phyloP scores from a whole-genome alignment of 1,284 basidiomycete species.

The Amylostereum areolatum region DNA sequence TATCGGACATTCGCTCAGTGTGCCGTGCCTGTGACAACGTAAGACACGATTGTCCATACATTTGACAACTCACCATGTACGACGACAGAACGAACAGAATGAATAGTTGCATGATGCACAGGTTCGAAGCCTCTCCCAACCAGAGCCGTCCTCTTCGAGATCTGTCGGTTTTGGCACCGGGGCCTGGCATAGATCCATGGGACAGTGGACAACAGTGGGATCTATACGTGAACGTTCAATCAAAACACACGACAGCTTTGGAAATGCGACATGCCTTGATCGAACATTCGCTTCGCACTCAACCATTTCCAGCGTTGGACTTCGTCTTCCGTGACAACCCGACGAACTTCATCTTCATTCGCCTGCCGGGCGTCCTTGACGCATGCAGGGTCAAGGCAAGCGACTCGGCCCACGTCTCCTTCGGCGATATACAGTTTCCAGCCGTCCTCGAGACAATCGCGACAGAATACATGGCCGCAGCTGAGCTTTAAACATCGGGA shows the following conservation, averaged over 20 bases:
- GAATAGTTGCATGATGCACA: constrained; percentile 62
- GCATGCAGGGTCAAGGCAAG: constrained; percentile 69
- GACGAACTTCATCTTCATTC: constrained; percentile 63
- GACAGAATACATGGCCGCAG: constrained; percentile 72
- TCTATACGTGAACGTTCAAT: constrained; percentile 34
- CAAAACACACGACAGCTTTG: neutral
- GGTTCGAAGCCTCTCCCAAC: constrained; percentile 63
- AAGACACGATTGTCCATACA: neutral
- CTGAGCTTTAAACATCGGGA: constrained; percentile 57
- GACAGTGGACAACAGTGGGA: constrained; percentile 71
- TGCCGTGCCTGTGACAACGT: constrained; percentile 57
- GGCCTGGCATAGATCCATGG: constrained; percentile 65
- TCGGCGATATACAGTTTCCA: constrained; percentile 72
- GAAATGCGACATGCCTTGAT: constrained; percentile 44
- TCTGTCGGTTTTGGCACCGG: constrained; percentile 50
- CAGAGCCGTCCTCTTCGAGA: constrained; percentile 41
- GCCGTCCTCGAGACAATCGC: constrained; percentile 62
- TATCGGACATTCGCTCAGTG: constrained; percentile 58
- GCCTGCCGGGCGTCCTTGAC: constrained; percentile 64
- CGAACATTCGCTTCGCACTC: constrained; percentile 57
- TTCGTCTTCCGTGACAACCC: constrained; percentile 57
- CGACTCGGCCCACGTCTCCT: constrained; percentile 62
- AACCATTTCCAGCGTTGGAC: constrained; percentile 70
- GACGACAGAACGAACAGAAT: constrained; percentile 70
- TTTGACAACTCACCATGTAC: constrained; percentile 50